Evolutionary conservation across 2,329 filamentous ascomycete species (phyloP).

Genomic region (Xylariales sp.): DNA sequence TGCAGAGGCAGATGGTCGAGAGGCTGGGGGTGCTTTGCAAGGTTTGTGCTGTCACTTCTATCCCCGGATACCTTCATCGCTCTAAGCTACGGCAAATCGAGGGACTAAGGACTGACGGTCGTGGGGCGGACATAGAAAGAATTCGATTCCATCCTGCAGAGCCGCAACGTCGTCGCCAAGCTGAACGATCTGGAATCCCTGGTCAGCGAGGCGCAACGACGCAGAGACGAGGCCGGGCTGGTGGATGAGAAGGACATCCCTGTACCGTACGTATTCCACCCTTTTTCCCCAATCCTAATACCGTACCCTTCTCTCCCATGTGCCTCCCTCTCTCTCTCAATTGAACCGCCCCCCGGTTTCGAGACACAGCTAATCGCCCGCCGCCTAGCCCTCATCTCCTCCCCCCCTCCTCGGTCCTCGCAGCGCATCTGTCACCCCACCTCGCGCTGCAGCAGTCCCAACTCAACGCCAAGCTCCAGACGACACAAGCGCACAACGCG

Average conservation of each 20-base stretch:
- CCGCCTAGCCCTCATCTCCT: slow-evolving; percentile 50
- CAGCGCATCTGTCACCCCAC: slow-evolving; percentile 51
- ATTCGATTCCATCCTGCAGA: slow-evolving; percentile 50
- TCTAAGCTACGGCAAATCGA: too few relatives aligned
- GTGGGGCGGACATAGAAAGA: slow-evolving; percentile 44
- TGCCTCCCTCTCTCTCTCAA: too few relatives aligned
- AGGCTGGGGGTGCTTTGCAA: slow-evolving; percentile 49
- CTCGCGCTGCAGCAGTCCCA: slow-evolving; percentile 49
- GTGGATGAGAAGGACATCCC: slow-evolving; percentile 26
- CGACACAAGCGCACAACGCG: slow-evolving; percentile 53
- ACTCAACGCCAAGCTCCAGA: slow-evolving; percentile 54
- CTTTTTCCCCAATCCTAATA: not conserved
- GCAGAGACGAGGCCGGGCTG: slow-evolving; percentile 28
- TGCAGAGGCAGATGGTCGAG: slow-evolving; percentile 55
- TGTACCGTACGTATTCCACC: slow-evolving; percentile 36
- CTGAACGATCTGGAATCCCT: slow-evolving; percentile 57
- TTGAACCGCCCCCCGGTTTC: too few relatives aligned
- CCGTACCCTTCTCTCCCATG: not conserved
- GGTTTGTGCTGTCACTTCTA: slow-evolving; percentile 33
- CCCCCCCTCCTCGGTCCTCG: slow-evolving; percentile 45
- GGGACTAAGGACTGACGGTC: too few relatives aligned
- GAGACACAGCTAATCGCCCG: too few relatives aligned
- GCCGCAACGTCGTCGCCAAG: slow-evolving; percentile 48
- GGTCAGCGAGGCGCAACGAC: slow-evolving; percentile 43
- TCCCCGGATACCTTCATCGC: too few relatives aligned